Evolutionary conservation across 139 green algal species (phyloP), one percentile per base, ranked within the genome.

Genomic region (Picochlorum sp.): DNA sequence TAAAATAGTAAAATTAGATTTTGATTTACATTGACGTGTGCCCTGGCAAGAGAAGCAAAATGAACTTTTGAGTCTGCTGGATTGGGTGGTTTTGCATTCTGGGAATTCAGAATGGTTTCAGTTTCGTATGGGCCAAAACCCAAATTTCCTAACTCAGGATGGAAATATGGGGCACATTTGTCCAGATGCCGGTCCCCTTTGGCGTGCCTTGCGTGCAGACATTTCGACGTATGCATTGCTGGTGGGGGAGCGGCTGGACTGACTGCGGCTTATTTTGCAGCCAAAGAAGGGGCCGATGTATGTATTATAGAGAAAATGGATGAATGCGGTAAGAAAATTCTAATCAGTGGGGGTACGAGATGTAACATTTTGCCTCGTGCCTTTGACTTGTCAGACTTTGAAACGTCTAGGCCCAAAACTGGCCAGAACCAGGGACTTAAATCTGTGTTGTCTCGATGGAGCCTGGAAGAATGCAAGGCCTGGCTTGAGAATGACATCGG

Each of bases 251-350:
- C 81, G 8, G 79, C 81, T 22, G 81, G 81, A 2, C 49, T 88
- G 0, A 74, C 81, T 2, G 73, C 79, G 4, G 81, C 76, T 7
- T 82, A 80, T 57, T 88, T 88, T 59, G 80, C 80, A 5, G 72
- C 79, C 1, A 59, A 65, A 40, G 14, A 70, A 8, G 74, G 78
- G 8, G 63, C 70, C 7, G 26, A 72, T 32, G 75, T 81, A 1
- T 24, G 28, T 31, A 16, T 33, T 14, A 33, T 94, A 24, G 88
- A 95, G 63, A 78, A 82, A 18, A 94, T 69, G 2, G 39, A 43
- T 1, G 80, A 94, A 69, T 55, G 69, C 4, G 89, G 89, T 25
- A 92, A 85, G 65, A 95, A 96, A 57, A 88, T 94, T 37, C 72
- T 94, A 4, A 88, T 95, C 63, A 82, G 63, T 26, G 89, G 89